Base-by-base conservation (phyloP, 495 filamentous ascomycete genomes). In the Bathelium albidoporum region DNA sequence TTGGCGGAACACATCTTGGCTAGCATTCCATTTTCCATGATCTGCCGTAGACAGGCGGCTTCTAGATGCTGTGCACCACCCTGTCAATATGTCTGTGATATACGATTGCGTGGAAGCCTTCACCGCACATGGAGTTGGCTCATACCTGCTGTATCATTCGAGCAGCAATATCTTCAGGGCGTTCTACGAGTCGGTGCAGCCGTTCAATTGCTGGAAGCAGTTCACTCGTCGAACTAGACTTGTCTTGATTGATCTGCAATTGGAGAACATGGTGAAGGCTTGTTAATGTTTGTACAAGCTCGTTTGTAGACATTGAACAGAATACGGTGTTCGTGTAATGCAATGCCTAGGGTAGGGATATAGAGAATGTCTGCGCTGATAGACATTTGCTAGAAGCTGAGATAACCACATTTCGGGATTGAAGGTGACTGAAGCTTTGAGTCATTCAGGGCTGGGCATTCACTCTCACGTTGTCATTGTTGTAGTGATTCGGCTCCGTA, bases 71-170 rank as follows among this genome's bases (percentile, higher is more conserved):
- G 16, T 5, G 20, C 20, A 16, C 49, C 4, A 55, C 2, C 49
- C 5, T 3, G 24, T 55, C 24, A 55, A 16, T 55, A 29, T 29
- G 5, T 12, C 7, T 24, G 29, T 11, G 24, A 28, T 29, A 5
- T 9, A 29, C 7, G 12, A 29, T 7, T 12, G 5, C 20, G 10
- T 9, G 9, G 0, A 29, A 29, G 9, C 2, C 20, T 55, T 20
- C n/a, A 12, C 22, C 44, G 16, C 22, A 29, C 20, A 55, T 55
- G 9, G 16, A 16, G 12, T 28, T 10, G 9, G 16, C 16, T 7
- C 49, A 29, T 28, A 55, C 49, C 49, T 55, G 49, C 49, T 55
- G 49, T 55, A 55, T 28, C 9, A 55, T 29, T 16, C 49, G 49
- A 55, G 49, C 49, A 9, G 49, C 12, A 9, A 24, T 29, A 26